A percentile compares a stretch with the other conserved stretches of the same genome.
phyloP scores from a whole-genome alignment of 176 grass and related monocot species.

The Ensete ventricosum region DNA sequence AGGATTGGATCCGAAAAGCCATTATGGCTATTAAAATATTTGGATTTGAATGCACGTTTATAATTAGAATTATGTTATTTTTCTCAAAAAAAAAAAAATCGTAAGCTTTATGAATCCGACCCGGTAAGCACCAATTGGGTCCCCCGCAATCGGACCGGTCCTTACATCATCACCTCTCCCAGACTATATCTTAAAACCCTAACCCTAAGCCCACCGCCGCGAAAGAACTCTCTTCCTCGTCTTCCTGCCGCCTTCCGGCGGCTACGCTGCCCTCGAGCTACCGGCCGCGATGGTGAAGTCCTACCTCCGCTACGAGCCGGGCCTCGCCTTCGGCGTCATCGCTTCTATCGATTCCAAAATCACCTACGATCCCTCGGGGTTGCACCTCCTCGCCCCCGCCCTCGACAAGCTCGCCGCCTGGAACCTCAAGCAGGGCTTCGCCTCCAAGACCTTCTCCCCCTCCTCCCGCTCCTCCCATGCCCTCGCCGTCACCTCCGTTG shows the following conservation, averaged over 20 bases:
- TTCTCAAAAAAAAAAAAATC: no score
- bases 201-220: no score
- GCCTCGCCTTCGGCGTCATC: constrained; percentile 66
- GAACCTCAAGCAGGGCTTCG: constrained; percentile 85
- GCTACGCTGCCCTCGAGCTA: not conserved
- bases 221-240: no score
- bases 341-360: constrained; percentile 70
- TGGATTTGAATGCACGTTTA: no score
- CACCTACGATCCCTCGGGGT: constrained; percentile 62
- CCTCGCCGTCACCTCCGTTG: constrained; percentile 46
- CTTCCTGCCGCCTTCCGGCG: not conserved
- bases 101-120: no score
- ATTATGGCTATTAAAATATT: no score
- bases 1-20: no score
- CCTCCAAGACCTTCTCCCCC: constrained; percentile 43
- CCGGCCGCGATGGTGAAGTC: constrained; percentile 60
- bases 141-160: no score
- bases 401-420: constrained; percentile 65
- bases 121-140: no score
- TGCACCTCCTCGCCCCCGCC: constrained; percentile 69
- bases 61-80: no score
- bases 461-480: constrained; percentile 28
- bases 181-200: no score
- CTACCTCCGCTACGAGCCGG: constrained; percentile 88
- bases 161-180: no score